Percentiles rank a stretch among this genome's conserved stretches.
phyloP scores from a whole-genome alignment of 305 asterid genomes.

The Lippia alba region DNA sequence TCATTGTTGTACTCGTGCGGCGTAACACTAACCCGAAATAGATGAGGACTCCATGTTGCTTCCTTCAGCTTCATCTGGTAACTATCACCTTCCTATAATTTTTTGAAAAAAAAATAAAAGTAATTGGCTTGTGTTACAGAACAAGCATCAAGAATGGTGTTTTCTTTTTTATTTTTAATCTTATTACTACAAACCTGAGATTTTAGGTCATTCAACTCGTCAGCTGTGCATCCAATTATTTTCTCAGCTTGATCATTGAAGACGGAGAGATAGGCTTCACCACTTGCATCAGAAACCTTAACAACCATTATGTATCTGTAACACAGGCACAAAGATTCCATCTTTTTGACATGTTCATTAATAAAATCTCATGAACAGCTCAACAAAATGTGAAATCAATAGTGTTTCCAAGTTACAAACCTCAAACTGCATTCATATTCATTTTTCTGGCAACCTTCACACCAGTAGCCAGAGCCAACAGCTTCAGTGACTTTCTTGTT shows the following conservation, averaged over 20 bases:
- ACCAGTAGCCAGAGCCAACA: constrained; percentile 82
- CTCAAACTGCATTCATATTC: constrained; percentile 68
- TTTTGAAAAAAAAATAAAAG: not conserved
- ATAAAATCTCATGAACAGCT: not conserved
- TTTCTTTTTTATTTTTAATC: not conserved
- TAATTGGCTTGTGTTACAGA: not conserved
- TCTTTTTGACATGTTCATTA: not conserved
- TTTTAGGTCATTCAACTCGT: constrained; percentile 75
- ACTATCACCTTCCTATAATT: constrained; percentile 57
- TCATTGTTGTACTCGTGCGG: constrained; percentile 75
- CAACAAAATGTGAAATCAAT: not conserved
- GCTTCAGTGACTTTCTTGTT: constrained; percentile 88
- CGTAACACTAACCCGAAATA: constrained; percentile 75
- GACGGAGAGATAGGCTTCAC: constrained; percentile 74
- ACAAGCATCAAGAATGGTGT: not conserved
- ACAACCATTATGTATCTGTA: constrained; percentile 74
- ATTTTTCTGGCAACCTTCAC: constrained; percentile 80
- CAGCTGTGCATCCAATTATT: constrained; percentile 80
- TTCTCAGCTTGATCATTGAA: constrained; percentile 85
- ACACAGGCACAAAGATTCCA: not conserved
- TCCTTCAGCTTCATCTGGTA: constrained; percentile 76
- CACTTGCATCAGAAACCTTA: constrained; percentile 83
- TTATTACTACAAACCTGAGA: constrained; percentile 48
- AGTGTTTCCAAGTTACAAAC: constrained; percentile 40
- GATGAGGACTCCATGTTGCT: constrained; percentile 74